Evolutionary conservation across 192 early-diverging fungal species (phyloP), one percentile per base, ranked within the genome.

Genomic region (Glomus cerebriforme): DNA sequence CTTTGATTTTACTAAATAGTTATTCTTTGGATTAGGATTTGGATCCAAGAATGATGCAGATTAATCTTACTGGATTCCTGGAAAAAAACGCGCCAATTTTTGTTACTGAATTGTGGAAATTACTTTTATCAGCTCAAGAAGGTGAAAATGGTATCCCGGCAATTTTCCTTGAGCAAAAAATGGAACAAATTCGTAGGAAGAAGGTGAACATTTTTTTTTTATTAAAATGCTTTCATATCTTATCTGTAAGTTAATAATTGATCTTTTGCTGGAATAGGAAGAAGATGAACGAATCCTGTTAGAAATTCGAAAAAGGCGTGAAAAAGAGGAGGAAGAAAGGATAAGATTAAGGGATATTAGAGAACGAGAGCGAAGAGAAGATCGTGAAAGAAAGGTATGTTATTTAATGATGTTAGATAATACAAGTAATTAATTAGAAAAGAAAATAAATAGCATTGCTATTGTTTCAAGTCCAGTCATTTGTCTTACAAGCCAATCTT

Each of bases 21-120:
- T 77, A 78, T 77, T 47, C 26, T 9, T 7, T 45, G 59, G 19
- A 19, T 19, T 68, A 93, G 88, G 88, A 84, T 4, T 90, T 92
- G 13, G 97, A 99, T 84, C 95, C 96, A 54, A 92, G 91, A 76
- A 79, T 88, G 24, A 95, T 99, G 87, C 98, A 99, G 83, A 96
- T 98, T 74, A 95, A 95, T 78, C 86, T 99, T 10, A 96, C 96
- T 3, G 96, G 96, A 13, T 99, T 99, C 77, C 84, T 99, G 26
- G 95, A 96, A 79, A 87, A 86, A 26, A 95, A 94, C 39, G 87
- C 98, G 7, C 85, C 86, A 37, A 82, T 74, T 6, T 98, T 99
- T 84, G 92, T 98, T 80, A 86, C 91, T 47, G 92, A 93, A 73
- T 88, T 99, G 15, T 99, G 98, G 98, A 86, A 86, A n/a, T 83